Evolutionary conservation across 2,329 filamentous ascomycete species (phyloP), one percentile per base, ranked within the genome.

Genomic region (Dothideomycetidae sp.): DNA sequence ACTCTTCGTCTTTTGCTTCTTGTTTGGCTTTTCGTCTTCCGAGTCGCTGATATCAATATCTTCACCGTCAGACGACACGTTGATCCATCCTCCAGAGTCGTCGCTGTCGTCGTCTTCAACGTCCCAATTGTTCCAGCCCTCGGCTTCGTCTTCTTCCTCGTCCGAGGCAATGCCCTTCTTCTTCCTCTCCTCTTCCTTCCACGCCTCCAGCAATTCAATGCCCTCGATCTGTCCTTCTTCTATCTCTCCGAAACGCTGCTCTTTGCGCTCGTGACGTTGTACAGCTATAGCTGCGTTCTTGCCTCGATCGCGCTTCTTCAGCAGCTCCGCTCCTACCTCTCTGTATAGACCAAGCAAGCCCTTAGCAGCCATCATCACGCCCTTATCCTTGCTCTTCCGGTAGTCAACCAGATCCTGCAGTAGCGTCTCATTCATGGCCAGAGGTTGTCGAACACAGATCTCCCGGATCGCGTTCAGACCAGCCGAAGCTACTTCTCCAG

Each of bases 281-380:
- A 98, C 64, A 11, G 78, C 78, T 55, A 98, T 86, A 1, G 83
- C 75, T 10, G 90, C 90, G 37, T 85, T 77, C 64, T 93, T 93
- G 50, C 90, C 90, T 49, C 90, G 75, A 54, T 94, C 90, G 52
- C 81, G 75, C 67, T 84, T 92, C 59, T 79, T 80, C 42, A 98
- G 64, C 62, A 96, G 72, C 47, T 93, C 82, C 0, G 90, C 83
- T 23, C 80, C 85, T 10, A 93, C 81, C 53, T 96, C 86, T 48
- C 90, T 71, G 64, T 93, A 98, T 4, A 98, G 67, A 15, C 83
- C 84, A 29, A 98, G 66, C 5, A 98, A 66, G 45, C 90, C 88
- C 57, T 90, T 88, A 10, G 88, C 85, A 5, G 90, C 90, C 90
- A 98, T 96, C 73, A 93, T 86, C n/a, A 90, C 82, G 42, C 88